These are phyloP conservation scores for Hippophae gyantsensis DNA, from an alignment of 306 rosid species.

Conservation along the genomic window DNA sequence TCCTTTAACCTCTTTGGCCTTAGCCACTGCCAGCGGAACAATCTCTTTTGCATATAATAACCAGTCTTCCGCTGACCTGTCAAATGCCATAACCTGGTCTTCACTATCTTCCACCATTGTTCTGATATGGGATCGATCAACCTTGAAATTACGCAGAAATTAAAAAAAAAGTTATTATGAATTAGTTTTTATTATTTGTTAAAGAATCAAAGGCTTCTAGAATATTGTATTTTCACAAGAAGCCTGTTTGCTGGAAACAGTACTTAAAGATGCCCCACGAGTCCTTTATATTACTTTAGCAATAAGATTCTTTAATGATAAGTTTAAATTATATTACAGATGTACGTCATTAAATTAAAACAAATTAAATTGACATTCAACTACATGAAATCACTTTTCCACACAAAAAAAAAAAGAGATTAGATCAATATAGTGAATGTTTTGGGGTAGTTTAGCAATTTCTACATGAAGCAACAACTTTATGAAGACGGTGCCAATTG, in stretches of 20 bases:
- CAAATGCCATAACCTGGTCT: constrained; percentile 18
- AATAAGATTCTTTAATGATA: too few species aligned
- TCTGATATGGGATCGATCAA: constrained; percentile 9
- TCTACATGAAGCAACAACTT: constrained; percentile 11
- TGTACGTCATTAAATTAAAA: not conserved
- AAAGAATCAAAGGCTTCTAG: constrained; percentile 50
- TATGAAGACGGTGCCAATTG: not conserved
- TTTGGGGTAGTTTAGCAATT: constrained; percentile 24
- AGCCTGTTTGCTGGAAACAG: constrained; percentile 37
- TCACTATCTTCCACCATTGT: constrained; percentile 64
- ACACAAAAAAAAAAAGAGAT: not conserved
- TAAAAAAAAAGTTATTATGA: constrained; percentile 15
- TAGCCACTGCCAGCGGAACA: constrained; percentile 54
- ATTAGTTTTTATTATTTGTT: constrained; percentile 17
- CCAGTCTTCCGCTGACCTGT: constrained; percentile 58
- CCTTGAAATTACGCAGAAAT: constrained; percentile 28
- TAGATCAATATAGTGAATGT: constrained; percentile 3
- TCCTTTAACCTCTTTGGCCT: constrained; percentile 63
- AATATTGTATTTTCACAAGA: constrained; percentile 51
- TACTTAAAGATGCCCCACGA: constrained; percentile 43
- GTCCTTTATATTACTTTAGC: constrained; percentile 17
- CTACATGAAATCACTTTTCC: not conserved
- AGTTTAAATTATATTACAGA: too few species aligned
- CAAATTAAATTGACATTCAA: constrained; percentile 8
- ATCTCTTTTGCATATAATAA: constrained; percentile 48